Base-by-base conservation (phyloP, 495 filamentous ascomycete genomes). In the Hypoxylon subgilvum region DNA sequence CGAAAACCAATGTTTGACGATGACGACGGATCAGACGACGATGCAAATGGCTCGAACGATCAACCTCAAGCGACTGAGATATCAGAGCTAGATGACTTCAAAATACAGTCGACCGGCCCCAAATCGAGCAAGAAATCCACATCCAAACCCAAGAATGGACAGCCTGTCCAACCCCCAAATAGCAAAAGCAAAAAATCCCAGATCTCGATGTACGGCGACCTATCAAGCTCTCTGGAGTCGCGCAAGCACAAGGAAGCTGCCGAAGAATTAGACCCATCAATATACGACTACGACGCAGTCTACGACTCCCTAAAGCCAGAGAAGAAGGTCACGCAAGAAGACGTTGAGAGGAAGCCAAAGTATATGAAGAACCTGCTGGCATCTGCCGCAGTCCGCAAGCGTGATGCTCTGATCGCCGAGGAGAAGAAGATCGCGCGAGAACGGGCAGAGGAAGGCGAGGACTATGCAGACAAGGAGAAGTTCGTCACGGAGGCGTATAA, bases 401-500 rank as follows among this genome's bases (percentile, higher is more conserved):
- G 91, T 19, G 94, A 97, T 73, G 85, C 89, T 41, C 76, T 90
- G 27, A 86, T 95, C 6, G 94, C 94, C 10, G 87, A 91, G 59
- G 94, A 98, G 70, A 89, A 91, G 67, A 78, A 90, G 70, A 76
- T 97, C 22, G 86, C 89, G 62, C 86, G 86, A 38, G 95, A 98
- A 70, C 84, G 94, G 28, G 95, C 93, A 61, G 88, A 86, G 0
- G 94, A 98, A 73, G 94, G 94, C 7, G 95, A 96, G 10, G 91
- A 92, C 72, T 97, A 90, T 67, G 88, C 84, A 0, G 95, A 94
- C 57, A 98, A 96, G 72, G 95, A 97, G 73, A 92, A 88, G 68
- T 98, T 98, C 63, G 94, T 97, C 23, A 98, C 94, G 0, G 84
- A 84, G n/a, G 93, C 94, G 36, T 98, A 98, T 65, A 94, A 92